phyloP scores from a whole-genome alignment of 2,329 filamentous ascomycete species.

The Erysiphe pulchra region DNA sequence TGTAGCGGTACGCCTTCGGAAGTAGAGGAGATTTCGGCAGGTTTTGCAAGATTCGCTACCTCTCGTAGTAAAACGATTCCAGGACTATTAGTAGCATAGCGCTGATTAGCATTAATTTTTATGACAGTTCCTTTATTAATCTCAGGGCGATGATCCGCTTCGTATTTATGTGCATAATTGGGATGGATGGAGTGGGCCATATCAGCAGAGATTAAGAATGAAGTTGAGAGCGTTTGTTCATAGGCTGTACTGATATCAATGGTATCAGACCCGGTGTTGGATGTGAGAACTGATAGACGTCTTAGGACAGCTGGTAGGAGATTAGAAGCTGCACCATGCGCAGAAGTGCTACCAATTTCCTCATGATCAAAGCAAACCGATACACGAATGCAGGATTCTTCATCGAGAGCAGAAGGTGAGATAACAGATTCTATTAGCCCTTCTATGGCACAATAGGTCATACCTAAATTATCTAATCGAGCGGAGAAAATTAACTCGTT shows the following conservation, averaged over 20 bases:
- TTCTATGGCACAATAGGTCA: slow-evolving; percentile 80
- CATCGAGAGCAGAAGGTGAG: slow-evolving; percentile 35
- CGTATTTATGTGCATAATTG: slow-evolving; percentile 83
- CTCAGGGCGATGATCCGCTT: slow-evolving; percentile 67
- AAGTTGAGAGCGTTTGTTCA: slow-evolving; percentile 75
- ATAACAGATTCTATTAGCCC: slow-evolving; percentile 60
- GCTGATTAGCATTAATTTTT: slow-evolving; percentile 94
- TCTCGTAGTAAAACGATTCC: slow-evolving; percentile 86
- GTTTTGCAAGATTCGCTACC: slow-evolving; percentile 37
- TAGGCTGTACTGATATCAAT: slow-evolving; percentile 52
- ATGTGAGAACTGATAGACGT: slow-evolving; percentile 57
- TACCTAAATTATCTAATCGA: slow-evolving; percentile 85
- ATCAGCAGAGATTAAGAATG: slow-evolving; percentile 85
- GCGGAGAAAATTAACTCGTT: slow-evolving; percentile 92
- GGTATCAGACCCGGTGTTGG: slow-evolving; percentile 20
- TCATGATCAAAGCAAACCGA: slow-evolving; percentile 93
- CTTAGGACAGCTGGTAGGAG: slow-evolving; percentile 68
- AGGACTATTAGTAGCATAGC: slow-evolving; percentile 88
- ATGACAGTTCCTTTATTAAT: slow-evolving; percentile 95
- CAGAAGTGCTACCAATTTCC: slow-evolving; percentile 79
- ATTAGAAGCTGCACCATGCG: slow-evolving; percentile 84
- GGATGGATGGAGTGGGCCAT: slow-evolving; percentile 95
- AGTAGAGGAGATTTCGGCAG: slow-evolving; percentile 19
- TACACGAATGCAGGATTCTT: slow-evolving; percentile 66
- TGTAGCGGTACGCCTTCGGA: slow-evolving; percentile 61